Conservation (phyloP, 108 stramenopile genomes). For the Pseudonitzschia delicatissima region DNA sequence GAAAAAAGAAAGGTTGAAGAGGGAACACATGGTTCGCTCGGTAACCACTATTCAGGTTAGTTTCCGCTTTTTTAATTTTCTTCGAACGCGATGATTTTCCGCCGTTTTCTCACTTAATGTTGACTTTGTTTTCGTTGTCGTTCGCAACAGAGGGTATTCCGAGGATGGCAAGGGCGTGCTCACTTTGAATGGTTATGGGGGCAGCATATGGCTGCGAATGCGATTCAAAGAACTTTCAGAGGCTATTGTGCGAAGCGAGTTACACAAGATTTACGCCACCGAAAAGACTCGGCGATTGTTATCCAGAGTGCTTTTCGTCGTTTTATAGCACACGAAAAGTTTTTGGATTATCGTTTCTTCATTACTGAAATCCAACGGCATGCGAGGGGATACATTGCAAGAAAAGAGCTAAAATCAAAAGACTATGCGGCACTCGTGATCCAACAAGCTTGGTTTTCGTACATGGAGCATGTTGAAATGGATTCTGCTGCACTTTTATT, state of each 20-base stretch:
- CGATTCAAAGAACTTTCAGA: constrained; percentile 19
- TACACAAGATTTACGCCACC: background rate
- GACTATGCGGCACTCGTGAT: constrained; percentile 18
- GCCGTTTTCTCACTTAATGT: background rate
- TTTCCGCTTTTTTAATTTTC: background rate
- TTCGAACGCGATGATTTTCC: background rate
- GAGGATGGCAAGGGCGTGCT: constrained; percentile 16
- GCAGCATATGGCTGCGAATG: constrained; percentile 12
- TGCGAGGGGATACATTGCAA: constrained; percentile 23
- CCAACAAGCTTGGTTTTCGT: constrained; percentile 39
- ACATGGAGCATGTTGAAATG: constrained; percentile 11
- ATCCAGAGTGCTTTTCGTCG: constrained; percentile 30
- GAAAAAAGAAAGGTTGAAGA: constrained; percentile 17
- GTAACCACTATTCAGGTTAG: constrained; percentile 44
- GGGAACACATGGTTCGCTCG: constrained; percentile 14
- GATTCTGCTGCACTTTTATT: constrained; percentile 25
- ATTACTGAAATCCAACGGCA: constrained; percentile 30
- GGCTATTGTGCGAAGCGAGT: constrained; percentile 9
- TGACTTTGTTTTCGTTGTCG: background rate
- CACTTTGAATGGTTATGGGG: background rate
- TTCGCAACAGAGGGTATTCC: constrained; percentile 16
- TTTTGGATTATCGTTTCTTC: constrained; percentile 4
- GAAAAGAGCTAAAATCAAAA: background rate
- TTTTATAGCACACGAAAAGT: constrained; percentile 6
- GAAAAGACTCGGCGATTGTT: constrained; percentile 21